Conservation (phyloP, 208 protist genomes). For the Leishmania martiniquensis region DNA sequence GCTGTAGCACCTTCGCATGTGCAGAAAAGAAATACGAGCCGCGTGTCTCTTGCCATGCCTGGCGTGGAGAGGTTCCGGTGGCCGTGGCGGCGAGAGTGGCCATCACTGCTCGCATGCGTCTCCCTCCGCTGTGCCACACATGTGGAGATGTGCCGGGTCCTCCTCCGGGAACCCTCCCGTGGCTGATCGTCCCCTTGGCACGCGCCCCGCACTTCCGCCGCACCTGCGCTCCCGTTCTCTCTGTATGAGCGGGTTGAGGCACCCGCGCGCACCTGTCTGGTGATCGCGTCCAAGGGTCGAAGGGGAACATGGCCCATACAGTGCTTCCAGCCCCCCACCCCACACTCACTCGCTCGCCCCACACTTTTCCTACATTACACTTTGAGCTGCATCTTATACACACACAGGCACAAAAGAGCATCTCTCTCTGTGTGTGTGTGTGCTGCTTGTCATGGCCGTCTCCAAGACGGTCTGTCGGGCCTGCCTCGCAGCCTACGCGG, state of each 20-base stretch:
- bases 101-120: too few relatives aligned
- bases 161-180: too few relatives aligned
- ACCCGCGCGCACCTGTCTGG: not conserved
- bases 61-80: too few relatives aligned
- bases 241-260: not conserved
- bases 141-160: too few relatives aligned
- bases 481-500: constrained; percentile 27
- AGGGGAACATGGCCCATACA: not conserved
- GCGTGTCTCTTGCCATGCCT: not conserved
- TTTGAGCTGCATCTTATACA: too few relatives aligned
- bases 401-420: not conserved
- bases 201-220: not conserved
- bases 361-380: not conserved
- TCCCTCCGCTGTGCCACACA: not conserved
- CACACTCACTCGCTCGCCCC: not conserved
- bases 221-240: not conserved
- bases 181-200: too few relatives aligned
- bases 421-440: not conserved
- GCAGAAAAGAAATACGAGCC: not conserved
- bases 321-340: not conserved
- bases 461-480: constrained; percentile 7
- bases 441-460: not conserved
- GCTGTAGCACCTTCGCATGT: not conserved
- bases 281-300: not conserved
- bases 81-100: too few relatives aligned